A percentile compares a stretch with the other conserved stretches of the same genome.
These are phyloP conservation scores for Fusarium odoratissimum DNA, from an alignment of 2,329 filamentous ascomycete genomes.

Conservation along the genomic window DNA sequence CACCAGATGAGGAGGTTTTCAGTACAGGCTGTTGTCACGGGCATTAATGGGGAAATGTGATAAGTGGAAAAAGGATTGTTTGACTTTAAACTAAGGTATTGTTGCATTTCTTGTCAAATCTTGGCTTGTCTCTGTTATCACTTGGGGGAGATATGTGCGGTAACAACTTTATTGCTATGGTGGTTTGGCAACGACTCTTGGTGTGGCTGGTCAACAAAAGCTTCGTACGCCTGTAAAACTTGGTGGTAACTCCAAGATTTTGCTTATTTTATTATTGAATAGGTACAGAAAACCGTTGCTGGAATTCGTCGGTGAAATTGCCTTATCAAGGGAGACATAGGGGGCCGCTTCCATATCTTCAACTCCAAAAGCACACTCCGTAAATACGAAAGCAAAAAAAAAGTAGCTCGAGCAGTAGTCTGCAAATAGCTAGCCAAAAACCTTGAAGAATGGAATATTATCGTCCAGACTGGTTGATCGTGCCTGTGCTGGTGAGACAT, in stretches of 20 bases:
- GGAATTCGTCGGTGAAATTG: neutral
- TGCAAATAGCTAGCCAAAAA: conserved; percentile 3
- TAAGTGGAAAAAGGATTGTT: neutral
- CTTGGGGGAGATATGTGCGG: neutral
- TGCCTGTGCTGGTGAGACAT: conserved; percentile 26
- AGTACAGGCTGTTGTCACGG: neutral
- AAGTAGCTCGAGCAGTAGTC: neutral
- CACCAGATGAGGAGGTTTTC: neutral
- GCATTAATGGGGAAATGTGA: neutral
- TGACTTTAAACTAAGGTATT: neutral
- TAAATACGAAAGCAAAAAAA: neutral
- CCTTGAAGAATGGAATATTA: conserved; percentile 5
- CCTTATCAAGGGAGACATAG: conserved; percentile 4
- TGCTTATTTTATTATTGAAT: too few relatives aligned
- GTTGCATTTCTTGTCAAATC: neutral
- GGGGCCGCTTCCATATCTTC: neutral
- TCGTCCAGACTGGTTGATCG: conserved; percentile 3
- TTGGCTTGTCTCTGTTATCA: neutral
- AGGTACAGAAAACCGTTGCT: neutral
- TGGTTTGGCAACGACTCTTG: neutral
- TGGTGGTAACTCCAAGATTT: neutral
- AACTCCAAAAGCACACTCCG: neutral
- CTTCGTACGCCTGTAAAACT: neutral
- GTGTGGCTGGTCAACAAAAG: neutral
- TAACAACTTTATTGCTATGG: neutral